Evolutionary conservation across 2,329 filamentous ascomycete genomes (phyloP).

Genomic region (Venturiaceae sp.): DNA sequence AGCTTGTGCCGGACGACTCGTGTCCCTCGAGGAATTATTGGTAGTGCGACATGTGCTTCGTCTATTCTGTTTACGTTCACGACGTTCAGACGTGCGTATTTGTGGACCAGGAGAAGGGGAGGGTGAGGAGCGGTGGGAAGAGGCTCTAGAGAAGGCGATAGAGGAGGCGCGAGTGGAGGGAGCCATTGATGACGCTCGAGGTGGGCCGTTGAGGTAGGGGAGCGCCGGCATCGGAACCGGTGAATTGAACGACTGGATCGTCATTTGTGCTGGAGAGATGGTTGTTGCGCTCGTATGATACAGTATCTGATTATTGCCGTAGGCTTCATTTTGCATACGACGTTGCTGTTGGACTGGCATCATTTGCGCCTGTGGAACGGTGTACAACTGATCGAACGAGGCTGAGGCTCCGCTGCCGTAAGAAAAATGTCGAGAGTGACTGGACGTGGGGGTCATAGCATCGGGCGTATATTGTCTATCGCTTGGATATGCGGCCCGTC

Average conservation of each 20-base stretch:
- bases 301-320: background rate
- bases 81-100: background rate
- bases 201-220: background rate
- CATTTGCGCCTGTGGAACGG: background rate
- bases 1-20: background rate
- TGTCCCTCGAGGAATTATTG: background rate
- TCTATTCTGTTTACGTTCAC: background rate
- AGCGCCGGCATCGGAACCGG: background rate
- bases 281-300: background rate
- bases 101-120: background rate
- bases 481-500: background rate
- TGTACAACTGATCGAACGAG: background rate
- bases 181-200: background rate
- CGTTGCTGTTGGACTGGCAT: background rate
- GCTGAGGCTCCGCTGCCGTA: background rate
- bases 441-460: background rate
- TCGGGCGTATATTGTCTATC: background rate
- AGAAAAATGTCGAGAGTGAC: background rate
- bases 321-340: background rate
- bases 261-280: background rate
- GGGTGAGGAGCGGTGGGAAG: background rate
- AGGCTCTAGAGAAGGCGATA: background rate
- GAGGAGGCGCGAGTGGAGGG: background rate
- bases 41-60: background rate
- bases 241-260: background rate